Percentiles rank a stretch among this genome's conserved stretches.
Evolutionary conservation across 768 basidiomycete species (phyloP).

Genomic region (Leucocoprinus leucothites): DNA sequence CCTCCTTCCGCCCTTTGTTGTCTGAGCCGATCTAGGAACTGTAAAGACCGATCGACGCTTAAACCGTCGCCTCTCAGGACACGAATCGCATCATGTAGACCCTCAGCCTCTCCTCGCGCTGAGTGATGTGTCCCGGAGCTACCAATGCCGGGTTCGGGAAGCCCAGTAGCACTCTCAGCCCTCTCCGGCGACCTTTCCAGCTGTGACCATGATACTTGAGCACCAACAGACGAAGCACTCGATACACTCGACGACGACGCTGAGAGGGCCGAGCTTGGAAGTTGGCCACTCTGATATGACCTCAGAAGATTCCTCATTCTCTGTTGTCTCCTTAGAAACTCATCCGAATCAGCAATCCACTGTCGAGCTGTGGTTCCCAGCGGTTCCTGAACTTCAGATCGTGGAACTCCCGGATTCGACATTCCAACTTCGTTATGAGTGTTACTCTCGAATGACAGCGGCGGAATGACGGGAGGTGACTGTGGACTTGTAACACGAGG

Average conservation of each 20-base stretch:
- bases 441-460: conserved; percentile 32
- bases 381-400: conserved; percentile 6
- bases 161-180: background rate
- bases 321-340: background rate
- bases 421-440: too few relatives aligned
- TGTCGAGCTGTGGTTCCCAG: background rate
- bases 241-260: background rate
- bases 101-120: background rate
- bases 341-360: background rate
- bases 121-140: background rate
- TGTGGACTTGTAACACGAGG: background rate
- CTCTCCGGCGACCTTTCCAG: conserved; percentile 7
- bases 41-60: conserved; percentile 4
- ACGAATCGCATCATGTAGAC: background rate
- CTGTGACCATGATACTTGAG: background rate
- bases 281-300: background rate
- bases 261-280: background rate
- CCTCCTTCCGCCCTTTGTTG: background rate
- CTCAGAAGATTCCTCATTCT: background rate
- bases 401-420: too few relatives aligned
- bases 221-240: background rate
- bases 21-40: background rate
- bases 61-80: conserved; percentile 8
- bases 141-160: background rate
- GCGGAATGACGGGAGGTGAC: conserved; percentile 32